phyloP scores from a whole-genome alignment of 805 yeast genomes.

The Spathaspora passalidarum region DNA sequence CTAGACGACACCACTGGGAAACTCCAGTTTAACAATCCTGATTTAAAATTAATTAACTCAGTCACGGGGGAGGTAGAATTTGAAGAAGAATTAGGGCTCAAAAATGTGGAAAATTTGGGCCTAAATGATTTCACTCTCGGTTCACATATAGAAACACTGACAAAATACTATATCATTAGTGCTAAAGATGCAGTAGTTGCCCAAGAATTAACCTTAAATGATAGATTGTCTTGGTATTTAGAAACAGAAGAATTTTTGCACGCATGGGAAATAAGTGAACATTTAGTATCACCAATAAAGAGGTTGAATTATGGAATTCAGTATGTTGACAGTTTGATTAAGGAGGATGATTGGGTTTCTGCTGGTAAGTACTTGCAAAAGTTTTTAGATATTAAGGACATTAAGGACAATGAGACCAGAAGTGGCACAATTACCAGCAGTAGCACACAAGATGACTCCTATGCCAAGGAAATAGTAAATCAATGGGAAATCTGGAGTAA shows the following conservation, averaged over 20 bases:
- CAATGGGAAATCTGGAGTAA: conserved; percentile 69
- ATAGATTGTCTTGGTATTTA: conserved; percentile 70
- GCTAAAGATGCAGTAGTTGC: conserved; percentile 81
- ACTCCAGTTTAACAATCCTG: conserved; percentile 54
- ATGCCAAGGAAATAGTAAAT: conserved; percentile 19
- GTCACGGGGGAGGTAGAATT: conserved; percentile 67
- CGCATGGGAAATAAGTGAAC: conserved; percentile 78
- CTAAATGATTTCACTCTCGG: conserved; percentile 78
- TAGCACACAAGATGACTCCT: conserved; percentile 18
- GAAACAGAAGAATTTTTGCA: conserved; percentile 51
- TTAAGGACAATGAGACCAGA: conserved; percentile 25
- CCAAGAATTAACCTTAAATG: conserved; percentile 64
- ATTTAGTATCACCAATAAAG: conserved; percentile 47
- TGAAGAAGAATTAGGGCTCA: conserved; percentile 73
- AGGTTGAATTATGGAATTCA: conserved; percentile 60
- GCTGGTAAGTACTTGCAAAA: conserved; percentile 49
- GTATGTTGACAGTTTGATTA: conserved; percentile 45
- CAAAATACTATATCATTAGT: conserved; percentile 65
- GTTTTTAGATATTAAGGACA: conserved; percentile 16
- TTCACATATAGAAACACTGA: conserved; percentile 40
- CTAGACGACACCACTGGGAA: conserved; percentile 15
- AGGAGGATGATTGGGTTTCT: conserved; percentile 48
- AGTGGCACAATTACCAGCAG: conserved; percentile 30
- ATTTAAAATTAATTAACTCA: conserved; percentile 65
- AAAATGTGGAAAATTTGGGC: conserved; percentile 56